Conservation (phyloP, 306 rosid species). For the Gleditsia sinensis region DNA sequence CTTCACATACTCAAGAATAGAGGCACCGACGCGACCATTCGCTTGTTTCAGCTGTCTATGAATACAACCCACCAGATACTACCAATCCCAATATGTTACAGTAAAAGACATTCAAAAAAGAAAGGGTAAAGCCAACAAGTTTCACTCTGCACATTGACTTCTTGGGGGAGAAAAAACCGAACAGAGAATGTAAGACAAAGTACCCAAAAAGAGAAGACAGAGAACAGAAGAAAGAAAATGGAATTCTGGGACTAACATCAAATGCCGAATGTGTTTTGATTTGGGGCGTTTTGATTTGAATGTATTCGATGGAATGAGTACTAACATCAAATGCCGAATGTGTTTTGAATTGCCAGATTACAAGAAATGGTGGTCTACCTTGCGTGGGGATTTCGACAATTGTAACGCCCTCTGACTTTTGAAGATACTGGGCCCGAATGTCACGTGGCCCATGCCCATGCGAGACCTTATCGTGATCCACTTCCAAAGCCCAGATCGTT, state of each 20-base stretch:
- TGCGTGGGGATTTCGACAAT: constrained; percentile 32
- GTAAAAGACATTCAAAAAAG: background rate
- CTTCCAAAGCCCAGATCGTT: background rate
- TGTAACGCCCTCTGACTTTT: background rate
- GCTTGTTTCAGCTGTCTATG: constrained; percentile 90
- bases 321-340: constrained; percentile 28
- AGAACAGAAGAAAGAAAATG: background rate
- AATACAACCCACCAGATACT: constrained; percentile 97
- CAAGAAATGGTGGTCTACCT: constrained; percentile 16
- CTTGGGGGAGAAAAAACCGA: background rate
- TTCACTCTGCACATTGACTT: background rate
- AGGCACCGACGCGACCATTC: constrained; percentile 94
- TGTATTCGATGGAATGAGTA: too few species aligned
- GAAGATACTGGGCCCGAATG: background rate
- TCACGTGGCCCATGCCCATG: background rate
- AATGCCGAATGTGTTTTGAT: too few species aligned
- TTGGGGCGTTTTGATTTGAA: background rate
- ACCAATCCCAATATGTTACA: background rate
- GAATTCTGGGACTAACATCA: too few species aligned
- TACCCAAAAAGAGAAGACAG: background rate
- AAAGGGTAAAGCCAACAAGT: background rate
- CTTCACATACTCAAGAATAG: constrained; percentile 92
- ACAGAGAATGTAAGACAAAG: background rate
- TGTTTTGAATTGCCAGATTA: background rate
- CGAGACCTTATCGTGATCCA: too few species aligned